Conservation (phyloP, 2,329 filamentous ascomycete species). For the Aspergillus uvarum region DNA sequence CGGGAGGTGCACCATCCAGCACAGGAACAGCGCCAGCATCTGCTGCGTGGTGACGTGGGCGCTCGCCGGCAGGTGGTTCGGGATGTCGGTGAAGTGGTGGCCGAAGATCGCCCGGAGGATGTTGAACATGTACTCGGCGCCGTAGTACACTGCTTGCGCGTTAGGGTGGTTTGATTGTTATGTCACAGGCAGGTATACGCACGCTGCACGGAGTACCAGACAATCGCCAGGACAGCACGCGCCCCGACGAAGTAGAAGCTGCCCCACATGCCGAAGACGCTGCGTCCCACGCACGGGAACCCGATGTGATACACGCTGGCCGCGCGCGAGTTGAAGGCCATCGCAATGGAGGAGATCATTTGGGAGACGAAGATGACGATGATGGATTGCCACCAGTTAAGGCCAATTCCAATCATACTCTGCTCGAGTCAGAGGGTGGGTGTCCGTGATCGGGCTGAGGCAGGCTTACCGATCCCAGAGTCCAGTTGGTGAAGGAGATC, state of each 20-base stretch:
- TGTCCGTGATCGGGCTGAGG: neutral
- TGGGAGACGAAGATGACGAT: conserved; percentile 48
- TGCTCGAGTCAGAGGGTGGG: neutral
- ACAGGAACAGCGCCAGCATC: conserved; percentile 41
- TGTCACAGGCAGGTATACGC: too few relatives aligned
- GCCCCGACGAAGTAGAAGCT: conserved; percentile 46
- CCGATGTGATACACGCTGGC: conserved; percentile 46
- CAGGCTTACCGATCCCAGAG: conserved; percentile 5
- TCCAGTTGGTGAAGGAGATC: conserved; percentile 10
- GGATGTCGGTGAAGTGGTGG: conserved; percentile 31
- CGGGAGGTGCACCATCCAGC: conserved; percentile 43
- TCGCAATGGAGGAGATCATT: conserved; percentile 44
- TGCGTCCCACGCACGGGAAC: conserved; percentile 41
- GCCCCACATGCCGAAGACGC: conserved; percentile 45
- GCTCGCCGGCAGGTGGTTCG: conserved; percentile 15
- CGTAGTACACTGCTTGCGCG: conserved; percentile 14
- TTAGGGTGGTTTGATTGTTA: neutral
- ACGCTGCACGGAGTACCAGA: conserved; percentile 39
- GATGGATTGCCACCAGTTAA: conserved; percentile 13
- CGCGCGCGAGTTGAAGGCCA: conserved; percentile 48
- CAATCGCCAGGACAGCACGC: conserved; percentile 42
- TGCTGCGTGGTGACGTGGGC: conserved; percentile 36
- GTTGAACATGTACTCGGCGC: conserved; percentile 21
- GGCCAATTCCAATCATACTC: conserved; percentile 5
- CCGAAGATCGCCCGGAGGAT: conserved; percentile 35